phyloP scores from a whole-genome alignment of 768 basidiomycete genomes.

The Tricholoma matsutake region DNA sequence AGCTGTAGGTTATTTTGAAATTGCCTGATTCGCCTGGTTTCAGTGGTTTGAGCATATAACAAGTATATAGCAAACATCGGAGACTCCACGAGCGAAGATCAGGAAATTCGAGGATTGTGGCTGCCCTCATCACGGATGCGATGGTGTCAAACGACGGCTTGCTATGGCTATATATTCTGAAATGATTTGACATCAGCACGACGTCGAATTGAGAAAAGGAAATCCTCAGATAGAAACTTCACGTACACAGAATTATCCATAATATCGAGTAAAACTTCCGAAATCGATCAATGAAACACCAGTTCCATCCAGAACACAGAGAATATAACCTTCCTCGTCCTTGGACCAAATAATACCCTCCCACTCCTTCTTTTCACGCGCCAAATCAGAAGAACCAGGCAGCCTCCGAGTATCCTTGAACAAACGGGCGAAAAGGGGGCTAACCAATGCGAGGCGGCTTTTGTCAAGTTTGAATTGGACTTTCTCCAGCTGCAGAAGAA shows the following conservation, averaged over 20 bases:
- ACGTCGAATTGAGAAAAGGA: neutral
- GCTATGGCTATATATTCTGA: constrained; percentile 12
- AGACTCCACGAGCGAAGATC: neutral
- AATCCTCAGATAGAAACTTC: neutral
- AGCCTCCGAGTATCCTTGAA: constrained; percentile 5
- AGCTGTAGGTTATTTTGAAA: neutral
- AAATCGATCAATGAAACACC: constrained; percentile 31
- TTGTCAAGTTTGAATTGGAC: constrained; percentile 37
- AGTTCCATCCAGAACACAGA: constrained; percentile 12
- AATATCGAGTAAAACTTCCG: constrained; percentile 26
- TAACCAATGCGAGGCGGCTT: constrained; percentile 28
- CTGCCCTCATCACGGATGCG: constrained; percentile 30
- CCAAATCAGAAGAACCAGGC: neutral
- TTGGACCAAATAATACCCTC: constrained; percentile 5
- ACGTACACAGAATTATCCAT: constrained; percentile 34
- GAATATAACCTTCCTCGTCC: neutral
- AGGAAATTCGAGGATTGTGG: constrained; percentile 23
- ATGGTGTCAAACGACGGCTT: constrained; percentile 28
- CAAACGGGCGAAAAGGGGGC: constrained; percentile 28
- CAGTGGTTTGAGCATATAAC: neutral
- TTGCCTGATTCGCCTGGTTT: neutral
- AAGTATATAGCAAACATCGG: neutral
- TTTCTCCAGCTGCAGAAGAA: constrained; percentile 30
- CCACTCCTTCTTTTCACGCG: constrained; percentile 1
- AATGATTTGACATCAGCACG: constrained; percentile 2